Evolutionary conservation across 306 rosid genomes (phyloP), one percentile per base, ranked within the genome.

Genomic region (Echinosophora koreensis): DNA sequence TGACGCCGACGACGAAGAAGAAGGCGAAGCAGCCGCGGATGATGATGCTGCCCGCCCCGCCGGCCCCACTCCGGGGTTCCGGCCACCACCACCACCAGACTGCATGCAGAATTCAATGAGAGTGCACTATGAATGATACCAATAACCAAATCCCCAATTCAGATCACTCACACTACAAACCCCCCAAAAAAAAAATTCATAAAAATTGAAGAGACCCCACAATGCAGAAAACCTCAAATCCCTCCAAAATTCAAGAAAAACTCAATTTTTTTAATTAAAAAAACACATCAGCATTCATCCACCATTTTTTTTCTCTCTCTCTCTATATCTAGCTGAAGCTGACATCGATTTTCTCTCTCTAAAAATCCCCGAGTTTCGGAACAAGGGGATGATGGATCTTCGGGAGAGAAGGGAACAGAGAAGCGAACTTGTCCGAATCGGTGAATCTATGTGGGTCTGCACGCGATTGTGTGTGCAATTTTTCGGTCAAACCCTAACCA

Each of bases 1-100:
- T 3, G 98, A 90, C 11, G 97, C 98, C 12, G 98, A 95, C 6
- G 98, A 95, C 0, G 98, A 90, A 4, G 99, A 95, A 14, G 99
- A 82, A 5, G 97, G 97, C 10, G 98, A 92, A 1, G 99, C 97
- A 35, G 97, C 94, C 13, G 99, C 91, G 12, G 99, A 88, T 0
- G 93, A 85, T 22, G 98, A 83, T 28, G 88, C 77, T 22, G 90
- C 87, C 86, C 96, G 86, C 38, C 97, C 96, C 2, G 81, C 88
- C 87, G 93, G 88, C 34, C 93, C 94, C 86, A 67, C 79, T 0
- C 90, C 91, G 15, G 89, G 89, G 74, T 89, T 88, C 92, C 99
- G 88, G 84, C 91, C 71, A 41, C 91, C 98, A 50, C 96, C 88
- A 9, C 76, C 90, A 14, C 96, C 98, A 11, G 99, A 89, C 70